A percentile compares a stretch with the other conserved stretches of the same genome.
phyloP scores from a whole-genome alignment of 352 stramenopile species.

The Phytopythium aichiense region DNA sequence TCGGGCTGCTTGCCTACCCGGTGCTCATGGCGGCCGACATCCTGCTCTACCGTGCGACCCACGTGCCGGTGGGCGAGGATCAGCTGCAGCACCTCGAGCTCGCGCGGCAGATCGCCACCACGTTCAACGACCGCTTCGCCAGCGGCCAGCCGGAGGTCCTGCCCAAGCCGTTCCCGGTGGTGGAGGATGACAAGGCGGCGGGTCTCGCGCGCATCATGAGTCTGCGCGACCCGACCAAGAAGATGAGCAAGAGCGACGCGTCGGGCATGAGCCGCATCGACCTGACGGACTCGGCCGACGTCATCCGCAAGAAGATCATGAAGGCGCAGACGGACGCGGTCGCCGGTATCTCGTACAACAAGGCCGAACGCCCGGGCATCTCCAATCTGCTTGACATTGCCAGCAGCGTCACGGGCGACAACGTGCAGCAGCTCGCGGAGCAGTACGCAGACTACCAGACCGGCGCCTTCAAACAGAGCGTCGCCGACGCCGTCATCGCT shows the following conservation, averaged over 20 bases:
- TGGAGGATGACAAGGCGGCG: constrained; percentile 23
- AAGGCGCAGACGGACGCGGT: constrained; percentile 88
- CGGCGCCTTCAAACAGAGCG: constrained; percentile 93
- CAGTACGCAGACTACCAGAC: constrained; percentile 64
- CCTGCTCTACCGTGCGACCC: constrained; percentile 96
- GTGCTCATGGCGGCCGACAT: constrained; percentile 99
- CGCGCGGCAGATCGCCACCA: constrained; percentile 93
- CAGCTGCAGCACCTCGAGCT: constrained; percentile 99
- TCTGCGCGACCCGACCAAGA: constrained; percentile 93
- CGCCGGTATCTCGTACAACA: constrained; percentile 84
- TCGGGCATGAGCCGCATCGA: constrained; percentile 94
- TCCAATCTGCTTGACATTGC: constrained; percentile 95
- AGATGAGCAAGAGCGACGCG: constrained; percentile 99
- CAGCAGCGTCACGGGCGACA: constrained; percentile 67
- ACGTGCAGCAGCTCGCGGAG: constrained; percentile 64
- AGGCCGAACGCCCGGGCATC: constrained; percentile 90
- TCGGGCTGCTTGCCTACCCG: constrained; percentile 97
- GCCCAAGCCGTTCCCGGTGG: constrained; percentile 48
- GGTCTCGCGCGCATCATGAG: constrained; percentile 95
- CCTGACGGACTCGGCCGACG: constrained; percentile 73
- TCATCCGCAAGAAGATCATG: constrained; percentile 83
- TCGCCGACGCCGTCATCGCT: constrained; percentile 94
- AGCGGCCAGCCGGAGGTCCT: constrained; percentile 34
- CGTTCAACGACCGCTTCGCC: constrained; percentile 96
- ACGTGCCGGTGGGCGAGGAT: constrained; percentile 98